Base-by-base conservation (phyloP, 805 yeast genomes). In the Wickerhamomyces chambardii region DNA sequence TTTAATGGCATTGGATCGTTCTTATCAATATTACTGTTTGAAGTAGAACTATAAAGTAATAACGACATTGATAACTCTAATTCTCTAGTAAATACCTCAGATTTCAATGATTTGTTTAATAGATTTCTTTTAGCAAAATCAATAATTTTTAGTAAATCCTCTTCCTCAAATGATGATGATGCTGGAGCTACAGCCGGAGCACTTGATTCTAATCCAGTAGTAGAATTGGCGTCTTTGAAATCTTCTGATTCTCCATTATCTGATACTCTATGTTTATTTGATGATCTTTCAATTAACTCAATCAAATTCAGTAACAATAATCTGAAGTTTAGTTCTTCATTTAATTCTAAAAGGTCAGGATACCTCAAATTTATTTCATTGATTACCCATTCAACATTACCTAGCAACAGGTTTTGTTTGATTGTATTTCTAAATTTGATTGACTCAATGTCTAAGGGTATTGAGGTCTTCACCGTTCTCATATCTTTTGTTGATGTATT, bases 41-140 rank as follows among this genome's bases (percentile, higher is more conserved):
- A 48, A 14, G 45, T 51, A 16, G 52, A 51, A 2, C 74, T 68
- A 41, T 68, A 70, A 28, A 75, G 74, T 27, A 87, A 59, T 40
- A 87, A 63, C 17, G 95, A 85, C 92, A 87, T 84, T 3, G 94
- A 78, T 30, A 78, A 63, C 51, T 89, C 95, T 41, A 87, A 59
- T 43, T 84, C 90, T 36, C 73, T 71, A 56, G 86, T 66, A 40
- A 81, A 74, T 37, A 63, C 63, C 42, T 62, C 62, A 32, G 78
- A 77, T 34, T 70, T 67, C 3, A 81, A 65, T 1, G 78, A 81
- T 39, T 79, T 74, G 41, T 65, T 64, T 5, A 84, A 73, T 42
- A 84, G 54, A 47, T 78, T 78, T 16, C 68, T 71, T 40, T 77
- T 66, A 8, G 83, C 78, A 56, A 81, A 81, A 8, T 59, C 51